Base-by-base conservation (phyloP, 805 yeast genomes). In the Ogataea wickerhamii region DNA sequence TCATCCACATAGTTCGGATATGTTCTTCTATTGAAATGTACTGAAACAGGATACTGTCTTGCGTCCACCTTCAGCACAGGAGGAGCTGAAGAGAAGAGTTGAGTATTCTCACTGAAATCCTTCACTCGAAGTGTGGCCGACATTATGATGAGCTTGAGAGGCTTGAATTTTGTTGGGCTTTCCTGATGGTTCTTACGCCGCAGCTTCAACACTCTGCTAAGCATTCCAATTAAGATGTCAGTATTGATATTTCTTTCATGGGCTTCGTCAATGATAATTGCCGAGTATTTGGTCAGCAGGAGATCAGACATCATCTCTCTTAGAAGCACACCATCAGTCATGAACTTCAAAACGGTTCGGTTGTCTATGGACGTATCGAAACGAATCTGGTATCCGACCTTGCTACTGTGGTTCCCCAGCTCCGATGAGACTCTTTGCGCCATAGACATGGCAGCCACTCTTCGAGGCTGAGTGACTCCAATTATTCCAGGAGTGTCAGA, bases 211-310 rank as follows among this genome's bases (percentile, higher is more conserved):
- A 89, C 82, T 50, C 98, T 78, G 56, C 96, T 87, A 36, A 93
- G 67, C 82, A 93, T 84, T 33, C 99, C 99, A 45, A 93, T 88
- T 40, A 93, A 68, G 33, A 93, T 91, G 63, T 93, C 99, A 0
- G 99, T 93, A 57, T 93, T 93, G 44, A 91, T 80, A 56, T 88
- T 91, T 59, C 99, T 76, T 61, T 93, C 98, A 60, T 93, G 99
- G 0, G 99, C 99, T 63, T 93, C 99, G 67, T 93, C 99, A 42
- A 93, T 86, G 19, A 94, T 74, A 31, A 93, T 73, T 0, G 85
- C 81, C 0, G 97, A 88, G 58, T 93, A 93, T 53, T 84, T 86
- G 24, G 76, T 71, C 34, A 94, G 67, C 45, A 82, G 64, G 43
- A 93, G 82, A 55, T 93, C 98, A 1, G 76, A 69, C 83, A 91